Evolutionary conservation across 2,329 filamentous ascomycete species (phyloP).

Genomic region (Nemania abortiva): DNA sequence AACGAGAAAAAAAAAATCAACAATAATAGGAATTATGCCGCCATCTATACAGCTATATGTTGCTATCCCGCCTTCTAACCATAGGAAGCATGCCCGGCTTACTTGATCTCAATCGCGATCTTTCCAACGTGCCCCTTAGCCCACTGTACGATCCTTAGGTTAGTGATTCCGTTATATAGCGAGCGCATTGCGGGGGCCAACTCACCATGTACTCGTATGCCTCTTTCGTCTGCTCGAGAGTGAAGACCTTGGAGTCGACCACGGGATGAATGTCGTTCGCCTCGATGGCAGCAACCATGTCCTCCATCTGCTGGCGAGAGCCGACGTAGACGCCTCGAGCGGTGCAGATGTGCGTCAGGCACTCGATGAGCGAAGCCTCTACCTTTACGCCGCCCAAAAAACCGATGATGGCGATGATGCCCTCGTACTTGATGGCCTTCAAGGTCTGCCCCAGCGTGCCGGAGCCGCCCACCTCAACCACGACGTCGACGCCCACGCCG

Average conservation of each 20-base stretch:
- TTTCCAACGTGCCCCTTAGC: slow-evolving; percentile 68
- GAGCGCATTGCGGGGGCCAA: not conserved
- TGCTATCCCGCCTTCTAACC: not conserved
- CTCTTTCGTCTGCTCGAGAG: slow-evolving; percentile 54
- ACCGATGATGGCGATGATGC: slow-evolving; percentile 60
- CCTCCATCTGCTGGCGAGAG: slow-evolving; percentile 56
- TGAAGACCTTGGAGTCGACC: slow-evolving; percentile 55
- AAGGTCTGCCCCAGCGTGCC: slow-evolving; percentile 60
- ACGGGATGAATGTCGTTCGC: slow-evolving; percentile 58
- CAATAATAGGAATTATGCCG: not conserved
- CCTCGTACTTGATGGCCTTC: slow-evolving; percentile 59
- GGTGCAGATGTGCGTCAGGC: slow-evolving; percentile 56
- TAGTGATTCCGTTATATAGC: not conserved
- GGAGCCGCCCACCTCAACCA: slow-evolving; percentile 63
- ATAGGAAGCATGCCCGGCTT: slow-evolving; percentile 27
- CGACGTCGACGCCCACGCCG: slow-evolving; percentile 60
- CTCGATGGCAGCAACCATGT: slow-evolving; percentile 59
- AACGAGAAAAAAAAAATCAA: slow-evolving; percentile 1
- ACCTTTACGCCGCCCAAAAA: slow-evolving; percentile 58
- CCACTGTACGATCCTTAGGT: slow-evolving; percentile 51
- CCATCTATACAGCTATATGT: slow-evolving; percentile 1
- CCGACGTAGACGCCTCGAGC: slow-evolving; percentile 59
- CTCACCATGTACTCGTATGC: slow-evolving; percentile 67
- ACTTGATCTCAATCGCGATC: slow-evolving; percentile 62
- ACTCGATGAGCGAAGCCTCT: slow-evolving; percentile 65